Evolutionary conservation across 352 stramenopile genomes (phyloP), one percentile per base, ranked within the genome.

Genomic region (Pilasporangium apinafurcum): DNA sequence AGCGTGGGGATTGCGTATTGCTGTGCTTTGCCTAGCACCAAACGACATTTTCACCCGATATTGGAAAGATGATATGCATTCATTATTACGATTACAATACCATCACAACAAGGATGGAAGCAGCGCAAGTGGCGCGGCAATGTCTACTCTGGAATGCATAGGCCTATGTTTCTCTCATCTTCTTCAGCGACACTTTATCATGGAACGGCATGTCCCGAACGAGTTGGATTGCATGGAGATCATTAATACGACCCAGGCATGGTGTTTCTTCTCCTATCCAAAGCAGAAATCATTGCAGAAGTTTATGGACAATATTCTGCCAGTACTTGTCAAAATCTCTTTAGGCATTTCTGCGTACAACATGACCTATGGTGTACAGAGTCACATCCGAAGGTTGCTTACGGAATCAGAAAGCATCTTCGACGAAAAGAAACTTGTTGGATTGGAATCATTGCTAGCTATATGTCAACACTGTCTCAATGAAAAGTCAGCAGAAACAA

Each of bases 231-330:
- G 72, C 44, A 86, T 89, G 75, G 76, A 87, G 45, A 76, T 84
- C 44, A 78, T 92, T 60, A 92, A 92, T 58, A 83, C 69, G 4
- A 79, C 65, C 2, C 80, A 92, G 33, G 75, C 77, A 21, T 92
- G 72, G 80, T 82, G 51, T 8, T 92, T 86, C 48, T 89, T 89
- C 41, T 75, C 75, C 2, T 59, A 72, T 6, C 31, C 62, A 24
- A 62, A 72, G 58, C 48, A 68, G 20, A 59, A 63, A 40, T 69
- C 57, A 48, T 61, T 58, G 26, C 37, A 51, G 37, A 55, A 48
- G 31, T 61, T 85, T 16, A 45, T 51, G 20, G 47, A 42, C 7
- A 61, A 52, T 0, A 56, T 78, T 0, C n/a, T 89, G 0, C 65
- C 70, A 5, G 47, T 61, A 17, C 47, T 89, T 6, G 53, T 86